phyloP scores from a whole-genome alignment of 148 eudicot species.

The Rhododendron ferrugineum region DNA sequence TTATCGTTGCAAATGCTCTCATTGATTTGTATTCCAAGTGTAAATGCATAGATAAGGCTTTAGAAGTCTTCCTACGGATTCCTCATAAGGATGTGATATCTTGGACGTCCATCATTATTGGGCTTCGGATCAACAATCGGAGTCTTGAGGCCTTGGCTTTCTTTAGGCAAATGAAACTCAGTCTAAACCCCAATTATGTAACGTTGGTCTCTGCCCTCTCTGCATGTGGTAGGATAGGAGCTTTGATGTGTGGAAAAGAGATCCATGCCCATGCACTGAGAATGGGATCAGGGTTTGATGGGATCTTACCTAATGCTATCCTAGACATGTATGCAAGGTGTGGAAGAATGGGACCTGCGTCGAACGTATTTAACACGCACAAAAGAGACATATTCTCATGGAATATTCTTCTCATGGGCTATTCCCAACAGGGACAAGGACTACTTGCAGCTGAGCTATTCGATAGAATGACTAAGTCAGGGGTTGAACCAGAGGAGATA shows the following conservation, averaged over 20 bases:
- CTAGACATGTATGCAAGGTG: conserved; percentile 90
- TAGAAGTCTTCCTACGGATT: conserved; percentile 67
- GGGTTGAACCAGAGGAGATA: conserved; percentile 56
- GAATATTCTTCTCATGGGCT: conserved; percentile 81
- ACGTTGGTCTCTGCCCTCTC: conserved; percentile 73
- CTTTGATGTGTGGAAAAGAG: conserved; percentile 84
- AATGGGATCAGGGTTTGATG: conserved; percentile 48
- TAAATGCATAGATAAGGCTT: conserved; percentile 59
- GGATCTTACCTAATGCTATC: conserved; percentile 69
- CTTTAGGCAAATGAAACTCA: conserved; percentile 65
- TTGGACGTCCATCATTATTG: conserved; percentile 82
- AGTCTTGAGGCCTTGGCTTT: conserved; percentile 73
- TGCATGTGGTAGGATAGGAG: conserved; percentile 79
- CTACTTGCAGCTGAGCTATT: conserved; percentile 51
- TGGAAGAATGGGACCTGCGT: conserved; percentile 62
- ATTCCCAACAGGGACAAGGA: conserved; percentile 61
- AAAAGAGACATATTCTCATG: conserved; percentile 62
- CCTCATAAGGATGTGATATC: conserved; percentile 67
- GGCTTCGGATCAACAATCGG: conserved; percentile 62
- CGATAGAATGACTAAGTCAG: conserved; percentile 42
- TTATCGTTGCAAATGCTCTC: conserved; percentile 63
- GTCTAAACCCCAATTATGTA: conserved; percentile 57
- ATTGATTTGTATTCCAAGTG: conserved; percentile 83
- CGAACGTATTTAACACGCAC: conserved; percentile 52
- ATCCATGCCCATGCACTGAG: conserved; percentile 82